Evolutionary conservation across 345 rosid species (phyloP), one percentile per base, ranked within the genome.

Genomic region (Erodium maritimum): DNA sequence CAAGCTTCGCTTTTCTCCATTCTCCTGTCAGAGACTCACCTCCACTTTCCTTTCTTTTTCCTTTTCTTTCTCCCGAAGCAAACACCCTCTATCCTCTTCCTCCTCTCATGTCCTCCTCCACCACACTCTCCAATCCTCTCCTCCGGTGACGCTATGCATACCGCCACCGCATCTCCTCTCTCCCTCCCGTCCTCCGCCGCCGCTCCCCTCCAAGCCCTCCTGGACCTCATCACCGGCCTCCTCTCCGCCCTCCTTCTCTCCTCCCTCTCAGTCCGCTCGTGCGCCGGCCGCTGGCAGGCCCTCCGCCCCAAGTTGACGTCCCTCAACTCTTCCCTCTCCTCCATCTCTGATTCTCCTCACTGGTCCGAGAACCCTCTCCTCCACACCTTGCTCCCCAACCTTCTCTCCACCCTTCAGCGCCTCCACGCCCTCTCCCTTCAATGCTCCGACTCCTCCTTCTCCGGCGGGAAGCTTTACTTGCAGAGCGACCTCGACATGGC

Each of bases 401-500:
- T 85, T 14, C 88, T 81, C 61, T 80, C 90, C 12, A 81, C 83
- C 60, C 96, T 88, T 66, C 90, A 82, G 60, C 88, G 90, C 24
- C 82, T 88, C 46, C 55, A 76, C 10, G 73, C 90, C 5, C 93
- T 88, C 76, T 80, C 78, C 33, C 69, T 70, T 64, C 87, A 83
- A 69, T 79, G 83, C 64, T 51, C 76, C 17, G 69, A 67, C 68
- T 56, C 67, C 34, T 66, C 85, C 52, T 75, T 84, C 77, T 60
- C 75, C 60, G 87, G 87, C 62, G 90, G 90, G 22, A 88, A 88
- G 77, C 90, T 88, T 25, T 73, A 72, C 45, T 81, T 85, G 78
- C 96, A 88, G 74, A 85, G 93, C 74, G 96, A 88, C 77, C 93
- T 88, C 62, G 93, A 88, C 62, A 85, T 85, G n/a, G 78, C 86